phyloP scores from a whole-genome alignment of 768 basidiomycete genomes.

The Suillus americanus region DNA sequence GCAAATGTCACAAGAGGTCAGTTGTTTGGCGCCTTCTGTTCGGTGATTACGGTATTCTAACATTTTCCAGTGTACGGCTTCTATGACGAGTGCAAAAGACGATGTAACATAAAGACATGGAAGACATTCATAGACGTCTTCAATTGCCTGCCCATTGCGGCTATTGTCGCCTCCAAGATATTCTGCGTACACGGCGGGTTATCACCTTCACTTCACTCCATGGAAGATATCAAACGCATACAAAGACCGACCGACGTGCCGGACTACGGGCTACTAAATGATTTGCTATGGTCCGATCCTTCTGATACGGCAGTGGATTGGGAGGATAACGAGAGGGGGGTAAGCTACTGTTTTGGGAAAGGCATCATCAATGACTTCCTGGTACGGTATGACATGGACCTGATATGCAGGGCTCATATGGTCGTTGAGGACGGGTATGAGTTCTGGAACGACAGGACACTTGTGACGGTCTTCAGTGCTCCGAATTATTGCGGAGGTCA shows the following conservation, averaged over 20 bases:
- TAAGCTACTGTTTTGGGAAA: constrained; percentile 99
- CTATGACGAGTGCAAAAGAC: constrained; percentile 99
- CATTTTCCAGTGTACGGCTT: constrained; percentile 85
- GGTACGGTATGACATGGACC: constrained; percentile 94
- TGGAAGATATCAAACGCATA: constrained; percentile 99
- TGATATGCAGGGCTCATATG: constrained; percentile 99
- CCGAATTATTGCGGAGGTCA: constrained; percentile 95
- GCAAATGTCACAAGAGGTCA: constrained; percentile 97
- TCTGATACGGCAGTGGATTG: constrained; percentile 97
- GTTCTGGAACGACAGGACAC: constrained; percentile 98
- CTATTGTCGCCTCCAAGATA: constrained; percentile 98
- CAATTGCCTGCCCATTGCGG: constrained; percentile 98
- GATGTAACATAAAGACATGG: constrained; percentile 99
- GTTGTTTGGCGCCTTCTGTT: constrained; percentile 25
- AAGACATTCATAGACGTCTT: constrained; percentile 99
- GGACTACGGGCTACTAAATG: constrained; percentile 95
- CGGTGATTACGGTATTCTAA: constrained; percentile 18
- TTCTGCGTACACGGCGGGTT: constrained; percentile 98
- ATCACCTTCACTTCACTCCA: constrained; percentile 87
- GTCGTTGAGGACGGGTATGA: constrained; percentile 99
- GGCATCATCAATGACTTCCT: constrained; percentile 96
- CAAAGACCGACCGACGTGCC: constrained; percentile 98
- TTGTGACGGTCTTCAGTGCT: constrained; percentile 98
- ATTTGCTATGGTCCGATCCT: constrained; percentile 97
- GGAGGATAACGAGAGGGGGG: constrained; percentile 99